A percentile compares a stretch with the other conserved stretches of the same genome.
Conservation (phyloP, 257 asterid genomes). For the Haberlea rhodopensis region DNA sequence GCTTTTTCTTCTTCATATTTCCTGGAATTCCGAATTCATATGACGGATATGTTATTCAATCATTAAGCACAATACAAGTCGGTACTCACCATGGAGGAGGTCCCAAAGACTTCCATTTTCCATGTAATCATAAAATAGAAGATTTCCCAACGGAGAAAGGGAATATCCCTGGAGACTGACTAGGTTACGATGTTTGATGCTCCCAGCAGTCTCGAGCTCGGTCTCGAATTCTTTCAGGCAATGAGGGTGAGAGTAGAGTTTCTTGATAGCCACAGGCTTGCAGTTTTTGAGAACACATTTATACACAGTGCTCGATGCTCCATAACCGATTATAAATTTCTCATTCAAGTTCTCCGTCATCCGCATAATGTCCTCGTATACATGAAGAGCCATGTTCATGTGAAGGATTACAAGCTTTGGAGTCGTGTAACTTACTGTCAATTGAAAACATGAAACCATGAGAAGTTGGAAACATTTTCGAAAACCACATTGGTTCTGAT, state of each 20-base stretch:
- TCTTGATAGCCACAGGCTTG: constrained; percentile 87
- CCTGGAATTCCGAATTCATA: constrained; percentile 37
- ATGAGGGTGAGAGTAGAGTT: constrained; percentile 78
- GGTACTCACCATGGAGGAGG: constrained; percentile 71
- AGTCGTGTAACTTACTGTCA: constrained; percentile 59
- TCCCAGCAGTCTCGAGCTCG: constrained; percentile 85
- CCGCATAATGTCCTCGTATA: constrained; percentile 93
- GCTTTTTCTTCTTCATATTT: constrained; percentile 60
- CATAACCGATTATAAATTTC: constrained; percentile 77
- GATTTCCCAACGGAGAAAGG: constrained; percentile 74
- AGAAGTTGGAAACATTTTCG: not conserved
- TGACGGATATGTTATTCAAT: not conserved
- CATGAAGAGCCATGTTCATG: constrained; percentile 98
- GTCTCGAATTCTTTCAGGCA: constrained; percentile 85
- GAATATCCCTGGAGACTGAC: constrained; percentile 93
- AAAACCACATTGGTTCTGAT: no score
- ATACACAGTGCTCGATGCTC: constrained; percentile 93
- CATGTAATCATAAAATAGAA: constrained; percentile 92
- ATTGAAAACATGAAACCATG: not conserved
- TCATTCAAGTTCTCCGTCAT: constrained; percentile 89
- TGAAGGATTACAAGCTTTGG: constrained; percentile 93
- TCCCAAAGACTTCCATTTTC: constrained; percentile 98
- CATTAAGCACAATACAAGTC: not conserved
- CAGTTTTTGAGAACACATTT: constrained; percentile 91
- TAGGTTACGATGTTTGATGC: constrained; percentile 89